A percentile compares a stretch with the other conserved stretches of the same genome.
These are phyloP conservation scores for Hanseniaspora valbyensis DNA, from an alignment of 805 yeast genomes.

Conservation along the genomic window DNA sequence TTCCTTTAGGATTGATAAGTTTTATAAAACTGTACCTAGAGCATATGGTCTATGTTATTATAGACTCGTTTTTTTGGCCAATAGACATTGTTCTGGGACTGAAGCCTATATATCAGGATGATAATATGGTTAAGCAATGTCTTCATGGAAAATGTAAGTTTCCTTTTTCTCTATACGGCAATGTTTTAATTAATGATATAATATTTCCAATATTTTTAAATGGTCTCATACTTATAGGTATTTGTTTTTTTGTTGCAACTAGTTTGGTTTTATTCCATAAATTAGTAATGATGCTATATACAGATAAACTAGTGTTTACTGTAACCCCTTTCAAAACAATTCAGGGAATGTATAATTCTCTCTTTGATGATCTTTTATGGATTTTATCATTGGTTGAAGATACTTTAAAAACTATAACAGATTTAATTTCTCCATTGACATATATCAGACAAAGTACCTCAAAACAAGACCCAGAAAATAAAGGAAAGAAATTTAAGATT, in stretches of 20 bases:
- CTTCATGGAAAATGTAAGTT: not conserved
- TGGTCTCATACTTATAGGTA: not conserved
- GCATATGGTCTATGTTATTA: conserved; percentile 1
- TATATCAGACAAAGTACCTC: not conserved
- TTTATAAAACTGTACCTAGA: not conserved
- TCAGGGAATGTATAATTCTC: not conserved
- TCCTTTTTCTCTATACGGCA: not conserved
- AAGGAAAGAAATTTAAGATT: not conserved
- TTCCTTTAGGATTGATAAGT: not conserved
- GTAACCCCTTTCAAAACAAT: conserved; percentile 3
- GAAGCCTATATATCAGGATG: not conserved
- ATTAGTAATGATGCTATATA: not conserved
- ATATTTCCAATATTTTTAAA: conserved; percentile 5
- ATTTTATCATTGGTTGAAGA: not conserved
- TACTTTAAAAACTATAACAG: not conserved
- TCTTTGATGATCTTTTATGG: not conserved
- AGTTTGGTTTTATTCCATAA: not conserved
- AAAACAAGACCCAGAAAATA: not conserved
- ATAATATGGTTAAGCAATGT: not conserved
- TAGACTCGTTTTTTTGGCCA: conserved; percentile 9
- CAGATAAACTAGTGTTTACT: not conserved
- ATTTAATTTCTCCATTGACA: not conserved
- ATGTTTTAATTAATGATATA: not conserved
- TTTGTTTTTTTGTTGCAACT: not conserved
- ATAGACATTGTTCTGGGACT: conserved; percentile 1